Percentiles rank a stretch among this genome's conserved stretches.
Conservation (phyloP, 208 protist species). For the Wallacemonas sp. region DNA sequence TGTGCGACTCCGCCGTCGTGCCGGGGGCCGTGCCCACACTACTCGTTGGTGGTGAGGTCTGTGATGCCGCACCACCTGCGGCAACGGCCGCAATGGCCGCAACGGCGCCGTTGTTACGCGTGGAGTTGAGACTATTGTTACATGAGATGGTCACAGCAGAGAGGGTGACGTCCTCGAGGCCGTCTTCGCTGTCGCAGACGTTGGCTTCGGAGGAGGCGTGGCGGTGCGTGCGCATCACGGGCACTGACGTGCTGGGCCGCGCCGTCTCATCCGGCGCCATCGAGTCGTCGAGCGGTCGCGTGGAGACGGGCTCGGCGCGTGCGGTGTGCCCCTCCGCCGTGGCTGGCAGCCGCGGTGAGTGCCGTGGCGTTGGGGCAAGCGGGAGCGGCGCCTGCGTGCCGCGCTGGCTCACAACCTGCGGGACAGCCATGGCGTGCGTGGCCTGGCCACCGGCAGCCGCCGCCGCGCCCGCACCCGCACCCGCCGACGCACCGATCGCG, state of each 20-base stretch:
- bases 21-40: neutral
- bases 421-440: neutral
- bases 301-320: too few species aligned
- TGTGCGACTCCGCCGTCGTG: neutral
- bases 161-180: slow-evolving; percentile 6
- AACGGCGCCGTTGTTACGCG: slow-evolving; percentile 1
- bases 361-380: neutral
- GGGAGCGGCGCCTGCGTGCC: neutral
- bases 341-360: neutral
- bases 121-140: slow-evolving; percentile 15
- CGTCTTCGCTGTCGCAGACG: neutral
- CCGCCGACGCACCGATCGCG: neutral
- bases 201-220: neutral
- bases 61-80: too few species aligned
- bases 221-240: neutral
- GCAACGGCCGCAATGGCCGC: too few species aligned
- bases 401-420: slow-evolving; percentile 5
- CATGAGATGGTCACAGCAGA: slow-evolving; percentile 10
- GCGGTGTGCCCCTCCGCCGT: too few species aligned
- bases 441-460: neutral
- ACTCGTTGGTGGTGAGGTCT: too few species aligned
- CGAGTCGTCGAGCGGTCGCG: slow-evolving; percentile 10
- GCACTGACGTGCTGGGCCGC: neutral
- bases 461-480: neutral
- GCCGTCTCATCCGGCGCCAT: too few species aligned